Evolutionary conservation across 2,329 filamentous ascomycete species (phyloP), one percentile per base, ranked within the genome.

Genomic region (Phialemoniopsis sp.): DNA sequence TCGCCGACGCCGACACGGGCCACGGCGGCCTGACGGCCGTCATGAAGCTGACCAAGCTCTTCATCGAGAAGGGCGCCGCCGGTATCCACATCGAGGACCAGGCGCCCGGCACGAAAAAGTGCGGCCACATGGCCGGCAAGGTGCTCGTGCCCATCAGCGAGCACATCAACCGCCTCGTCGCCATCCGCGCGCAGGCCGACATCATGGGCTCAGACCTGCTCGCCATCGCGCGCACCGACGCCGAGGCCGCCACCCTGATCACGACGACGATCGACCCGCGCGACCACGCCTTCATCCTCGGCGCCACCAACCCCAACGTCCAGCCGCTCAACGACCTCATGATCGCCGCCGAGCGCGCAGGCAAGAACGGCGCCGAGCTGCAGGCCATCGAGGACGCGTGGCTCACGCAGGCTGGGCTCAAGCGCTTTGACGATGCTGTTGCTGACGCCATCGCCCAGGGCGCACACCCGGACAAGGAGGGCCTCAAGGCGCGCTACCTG

Each of bases 31-130:
- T 98, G 46, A 97, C 93, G n/a, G 93, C 93, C 40, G 86, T 97
- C 54, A 97, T 98, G 93, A 98, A 97, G 77, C 81, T 98, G 53
- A 97, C 93, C 48, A 96, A 96, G 76, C 80, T 97, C 41, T 97
- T 98, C 64, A 70, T 97, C 49, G 93, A 98, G 73, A 89, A 90
- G 66, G 93, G 93, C 53, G 93, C 93, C 34, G 93, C 93, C 32
- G 93, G 93, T 50, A 96, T 98, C 57, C 93, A 98, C 68, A 96
- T 98, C 53, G 93, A 98, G 68, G 93, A 98, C 63, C 93, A 97
- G 68, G 91, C 93, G 4, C 91, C 93, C 4, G 93, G 93, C 39
- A 97, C 93, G 36, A 98, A 98, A 80, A 98, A 98, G 79, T 98
- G 93, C 64, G 93, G 93, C 47, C 93, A 97, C 70, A 97, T 97